phyloP scores from a whole-genome alignment of 306 rosid species.

The Clitoria ternatea region DNA sequence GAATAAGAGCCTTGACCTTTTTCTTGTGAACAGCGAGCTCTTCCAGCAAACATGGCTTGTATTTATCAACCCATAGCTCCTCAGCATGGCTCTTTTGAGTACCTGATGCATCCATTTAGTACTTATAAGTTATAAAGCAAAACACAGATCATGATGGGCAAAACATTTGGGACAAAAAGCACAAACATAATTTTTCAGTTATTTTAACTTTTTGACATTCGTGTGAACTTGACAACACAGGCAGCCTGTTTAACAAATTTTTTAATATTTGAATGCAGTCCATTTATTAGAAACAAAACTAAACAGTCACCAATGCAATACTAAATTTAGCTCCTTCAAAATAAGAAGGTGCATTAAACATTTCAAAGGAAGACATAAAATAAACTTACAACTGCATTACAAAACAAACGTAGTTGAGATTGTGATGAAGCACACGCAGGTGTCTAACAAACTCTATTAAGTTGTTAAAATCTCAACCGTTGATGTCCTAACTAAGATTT shows the following conservation, averaged over 20 bases:
- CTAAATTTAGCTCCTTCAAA: not conserved
- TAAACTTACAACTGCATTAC: not conserved
- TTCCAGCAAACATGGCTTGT: constrained; percentile 63
- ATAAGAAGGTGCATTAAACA: not conserved
- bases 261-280: not conserved
- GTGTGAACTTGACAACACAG: not conserved
- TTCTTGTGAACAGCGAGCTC: constrained; percentile 93
- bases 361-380: not conserved
- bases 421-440: not conserved
- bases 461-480: not conserved
- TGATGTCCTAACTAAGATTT: not conserved
- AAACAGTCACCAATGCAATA: not conserved
- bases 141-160: not conserved
- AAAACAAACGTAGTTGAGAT: not conserved
- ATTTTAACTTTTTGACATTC: not conserved
- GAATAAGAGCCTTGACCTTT: constrained; percentile 47
- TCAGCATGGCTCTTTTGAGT: constrained; percentile 33
- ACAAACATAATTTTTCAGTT: not conserved
- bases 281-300: not conserved
- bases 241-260: not conserved
- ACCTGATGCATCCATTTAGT: constrained; percentile 41
- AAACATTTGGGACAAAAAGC: not conserved
- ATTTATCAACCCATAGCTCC: constrained; percentile 81
- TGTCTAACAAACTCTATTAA: not conserved
- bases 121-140: not conserved